A percentile compares a stretch with the other conserved stretches of the same genome.
These are phyloP conservation scores for Trametes hirsuta DNA, from an alignment of 1,284 basidiomycete genomes.

Conservation along the genomic window DNA sequence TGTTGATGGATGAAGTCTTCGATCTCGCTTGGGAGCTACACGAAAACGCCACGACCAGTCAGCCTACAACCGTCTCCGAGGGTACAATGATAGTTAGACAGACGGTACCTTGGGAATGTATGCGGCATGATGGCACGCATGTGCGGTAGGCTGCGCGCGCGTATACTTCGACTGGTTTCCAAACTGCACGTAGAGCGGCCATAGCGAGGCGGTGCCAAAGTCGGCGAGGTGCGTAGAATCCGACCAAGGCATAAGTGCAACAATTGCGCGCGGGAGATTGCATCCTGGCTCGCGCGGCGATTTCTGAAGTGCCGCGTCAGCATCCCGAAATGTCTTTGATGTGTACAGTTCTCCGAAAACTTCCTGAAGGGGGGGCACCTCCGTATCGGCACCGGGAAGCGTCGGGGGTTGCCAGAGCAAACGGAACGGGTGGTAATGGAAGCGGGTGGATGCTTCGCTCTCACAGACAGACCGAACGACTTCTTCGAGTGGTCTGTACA, in stretches of 20 bases:
- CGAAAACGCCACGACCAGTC: too few relatives aligned
- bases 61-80: too few relatives aligned
- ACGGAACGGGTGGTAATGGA: neutral
- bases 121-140: constrained; percentile 19
- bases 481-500: constrained; percentile 1
- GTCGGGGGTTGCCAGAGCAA: neutral
- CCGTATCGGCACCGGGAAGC: neutral
- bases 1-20: constrained; percentile 27
- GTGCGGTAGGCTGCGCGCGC: constrained; percentile 2
- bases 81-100: too few relatives aligned
- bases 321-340: constrained; percentile 20
- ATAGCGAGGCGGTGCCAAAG: constrained; percentile 39
- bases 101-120: constrained; percentile 35
- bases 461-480: neutral
- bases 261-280: neutral
- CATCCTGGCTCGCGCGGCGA: constrained; percentile 11
- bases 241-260: constrained; percentile 2
- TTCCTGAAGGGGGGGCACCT: neutral
- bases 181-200: constrained; percentile 44
- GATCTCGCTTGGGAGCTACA: constrained; percentile 29
- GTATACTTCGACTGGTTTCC: constrained; percentile 40
- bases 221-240: constrained; percentile 36
- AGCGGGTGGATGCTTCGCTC: neutral
- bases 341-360: constrained; percentile 23
- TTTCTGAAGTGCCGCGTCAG: constrained; percentile 11